A percentile compares a stretch with the other conserved stretches of the same genome.
Conservation (phyloP, 169 alveolate species). For the Besnoitia besnoiti region DNA sequence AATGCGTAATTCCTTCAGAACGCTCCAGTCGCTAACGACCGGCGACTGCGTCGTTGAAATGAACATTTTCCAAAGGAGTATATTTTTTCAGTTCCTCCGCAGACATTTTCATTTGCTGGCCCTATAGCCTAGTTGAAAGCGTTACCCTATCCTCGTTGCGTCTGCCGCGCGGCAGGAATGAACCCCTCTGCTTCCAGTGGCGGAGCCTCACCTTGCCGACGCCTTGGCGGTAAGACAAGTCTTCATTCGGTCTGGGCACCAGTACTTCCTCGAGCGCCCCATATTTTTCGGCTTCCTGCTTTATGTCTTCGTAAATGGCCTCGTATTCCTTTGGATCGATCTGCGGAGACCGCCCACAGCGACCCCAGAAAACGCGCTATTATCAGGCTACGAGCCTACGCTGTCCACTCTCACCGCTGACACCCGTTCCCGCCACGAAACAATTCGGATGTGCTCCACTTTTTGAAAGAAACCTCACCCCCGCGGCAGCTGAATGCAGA, state of each 20-base stretch:
- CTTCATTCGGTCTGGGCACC: slow-evolving; percentile 84
- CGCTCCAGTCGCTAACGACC: too few relatives aligned
- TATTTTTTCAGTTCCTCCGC: too few relatives aligned
- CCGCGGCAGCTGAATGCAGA: not conserved
- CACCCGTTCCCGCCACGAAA: not conserved
- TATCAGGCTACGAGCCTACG: too few relatives aligned
- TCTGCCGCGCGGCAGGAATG: too few relatives aligned
- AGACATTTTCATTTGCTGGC: too few relatives aligned
- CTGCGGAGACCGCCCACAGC: not conserved
- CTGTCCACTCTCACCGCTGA: not conserved
- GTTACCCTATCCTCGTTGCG: too few relatives aligned
- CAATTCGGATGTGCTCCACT: not conserved
- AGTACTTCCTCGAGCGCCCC: slow-evolving; percentile 87
- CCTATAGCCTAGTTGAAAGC: too few relatives aligned
- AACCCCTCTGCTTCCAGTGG: too few relatives aligned
- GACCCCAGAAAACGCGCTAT: not conserved
- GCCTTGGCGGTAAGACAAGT: slow-evolving; percentile 80
- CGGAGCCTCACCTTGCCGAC: slow-evolving; percentile 71
- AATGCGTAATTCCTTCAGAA: not conserved
- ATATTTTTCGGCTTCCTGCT: slow-evolving; percentile 85
- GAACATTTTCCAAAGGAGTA: too few relatives aligned
- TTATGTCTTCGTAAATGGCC: slow-evolving; percentile 79
- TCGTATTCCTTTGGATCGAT: slow-evolving; percentile 70
- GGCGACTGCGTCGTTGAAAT: too few relatives aligned
- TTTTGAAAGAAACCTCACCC: not conserved